Conservation (phyloP, 2,329 filamentous ascomycete genomes). For the Stachybotrys chartarum region DNA sequence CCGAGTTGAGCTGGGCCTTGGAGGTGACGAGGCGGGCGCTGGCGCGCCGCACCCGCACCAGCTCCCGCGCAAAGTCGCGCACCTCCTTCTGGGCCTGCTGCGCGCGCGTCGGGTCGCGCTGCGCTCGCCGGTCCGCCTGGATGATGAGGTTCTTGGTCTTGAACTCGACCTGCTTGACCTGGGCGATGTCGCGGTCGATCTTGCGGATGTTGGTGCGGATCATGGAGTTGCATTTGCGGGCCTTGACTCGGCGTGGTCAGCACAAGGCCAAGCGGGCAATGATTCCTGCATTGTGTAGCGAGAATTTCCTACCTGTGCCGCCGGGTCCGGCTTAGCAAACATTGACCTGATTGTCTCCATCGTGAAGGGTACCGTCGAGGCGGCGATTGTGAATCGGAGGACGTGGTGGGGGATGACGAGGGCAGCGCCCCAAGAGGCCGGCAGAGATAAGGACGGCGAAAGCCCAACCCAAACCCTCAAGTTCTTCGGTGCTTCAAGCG, state of each 20-base stretch:
- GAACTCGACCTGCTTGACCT: slow-evolving; percentile 69
- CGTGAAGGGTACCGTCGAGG: slow-evolving; percentile 15
- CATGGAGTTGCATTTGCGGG: slow-evolving; percentile 89
- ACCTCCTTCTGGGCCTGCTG: slow-evolving; percentile 76
- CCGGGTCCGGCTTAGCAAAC: slow-evolving; percentile 87
- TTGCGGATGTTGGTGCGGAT: slow-evolving; percentile 88
- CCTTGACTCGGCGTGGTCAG: slow-evolving; percentile 40
- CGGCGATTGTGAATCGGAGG: neutral
- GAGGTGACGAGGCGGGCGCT: slow-evolving; percentile 69
- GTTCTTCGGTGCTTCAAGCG: neutral
- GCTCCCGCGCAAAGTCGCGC: slow-evolving; percentile 80
- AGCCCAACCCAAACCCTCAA: neutral
- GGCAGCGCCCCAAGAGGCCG: neutral
- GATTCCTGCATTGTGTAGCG: too few species aligned
- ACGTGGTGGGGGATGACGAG: neutral
- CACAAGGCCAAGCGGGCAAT: too few species aligned
- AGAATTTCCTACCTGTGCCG: slow-evolving; percentile 65
- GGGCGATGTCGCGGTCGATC: slow-evolving; percentile 83
- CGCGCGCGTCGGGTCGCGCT: slow-evolving; percentile 70
- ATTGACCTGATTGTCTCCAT: slow-evolving; percentile 87
- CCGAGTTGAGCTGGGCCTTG: slow-evolving; percentile 85
- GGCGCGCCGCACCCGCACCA: slow-evolving; percentile 76
- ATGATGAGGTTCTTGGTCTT: slow-evolving; percentile 84
- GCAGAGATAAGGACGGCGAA: neutral
- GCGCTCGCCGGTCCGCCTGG: slow-evolving; percentile 71